Conservation (phyloP, 1,139 yeast genomes). For the Wickerhamomyces sp. region DNA sequence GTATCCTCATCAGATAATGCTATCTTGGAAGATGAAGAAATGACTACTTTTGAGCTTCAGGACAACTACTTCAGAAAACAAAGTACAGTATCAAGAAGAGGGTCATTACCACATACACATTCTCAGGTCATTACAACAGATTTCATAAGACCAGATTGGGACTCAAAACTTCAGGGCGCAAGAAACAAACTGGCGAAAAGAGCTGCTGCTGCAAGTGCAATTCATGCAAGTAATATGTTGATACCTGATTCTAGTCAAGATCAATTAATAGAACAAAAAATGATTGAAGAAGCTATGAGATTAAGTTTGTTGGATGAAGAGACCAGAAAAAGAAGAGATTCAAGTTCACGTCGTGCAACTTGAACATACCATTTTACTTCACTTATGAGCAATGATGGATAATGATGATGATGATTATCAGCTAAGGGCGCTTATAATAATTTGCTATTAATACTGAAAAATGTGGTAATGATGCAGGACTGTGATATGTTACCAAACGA, state of each 20-base stretch:
- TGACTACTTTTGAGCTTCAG: constrained; percentile 18
- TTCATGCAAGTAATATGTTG: constrained; percentile 74
- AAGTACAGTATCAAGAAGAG: constrained; percentile 27
- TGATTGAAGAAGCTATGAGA: constrained; percentile 81
- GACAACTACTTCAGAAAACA: constrained; percentile 22
- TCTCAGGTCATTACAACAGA: constrained; percentile 74
- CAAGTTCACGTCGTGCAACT: constrained; percentile 5
- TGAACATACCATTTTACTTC: not conserved
- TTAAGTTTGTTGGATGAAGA: constrained; percentile 69
- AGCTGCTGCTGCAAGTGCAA: constrained; percentile 91
- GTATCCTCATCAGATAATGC: constrained; percentile 10
- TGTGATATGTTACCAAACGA: too few relatives aligned
- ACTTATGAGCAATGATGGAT: not conserved
- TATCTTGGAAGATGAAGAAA: constrained; percentile 21
- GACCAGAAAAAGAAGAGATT: constrained; percentile 33
- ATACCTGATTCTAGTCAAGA: constrained; percentile 28
- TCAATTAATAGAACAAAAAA: constrained; percentile 58
- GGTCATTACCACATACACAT: constrained; percentile 54
- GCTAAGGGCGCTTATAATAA: too few relatives aligned
- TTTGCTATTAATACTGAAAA: too few relatives aligned
- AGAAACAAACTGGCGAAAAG: constrained; percentile 74
- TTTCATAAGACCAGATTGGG: constrained; percentile 90
- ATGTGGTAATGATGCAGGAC: too few relatives aligned
- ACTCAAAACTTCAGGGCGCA: constrained; percentile 62
- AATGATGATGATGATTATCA: not conserved